A percentile compares a stretch with the other conserved stretches of the same genome.
Evolutionary conservation across 306 rosid species (phyloP).

Genomic region (Quercus cerris): DNA sequence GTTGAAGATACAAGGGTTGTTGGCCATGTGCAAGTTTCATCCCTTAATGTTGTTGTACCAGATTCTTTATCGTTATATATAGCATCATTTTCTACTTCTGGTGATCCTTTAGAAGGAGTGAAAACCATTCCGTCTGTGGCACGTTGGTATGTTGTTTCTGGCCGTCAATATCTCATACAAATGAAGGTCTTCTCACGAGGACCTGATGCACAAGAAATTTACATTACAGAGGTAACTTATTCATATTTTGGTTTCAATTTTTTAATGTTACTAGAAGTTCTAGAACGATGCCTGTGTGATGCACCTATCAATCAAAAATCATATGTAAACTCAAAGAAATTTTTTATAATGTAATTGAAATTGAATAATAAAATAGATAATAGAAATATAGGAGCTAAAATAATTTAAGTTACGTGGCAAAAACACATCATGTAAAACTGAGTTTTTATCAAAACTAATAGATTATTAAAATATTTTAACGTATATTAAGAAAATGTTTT

Average conservation of each 20-base stretch:
- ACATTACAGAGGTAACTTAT: slow-evolving; percentile 70
- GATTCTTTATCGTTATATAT: slow-evolving; percentile 56
- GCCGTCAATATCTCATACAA: slow-evolving; percentile 78
- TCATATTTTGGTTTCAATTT: slow-evolving; percentile 17
- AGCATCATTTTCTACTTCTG: slow-evolving; percentile 53
- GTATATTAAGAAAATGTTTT: no score
- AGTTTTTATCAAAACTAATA: no score
- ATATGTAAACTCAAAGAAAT: no score
- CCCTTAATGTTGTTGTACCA: slow-evolving; percentile 79
- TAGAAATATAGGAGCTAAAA: no score
- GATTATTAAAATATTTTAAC: no score
- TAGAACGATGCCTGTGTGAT: no score
- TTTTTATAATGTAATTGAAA: no score
- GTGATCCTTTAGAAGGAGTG: slow-evolving; percentile 54
- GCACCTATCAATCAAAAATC: no score
- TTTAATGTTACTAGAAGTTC: neutral
- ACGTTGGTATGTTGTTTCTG: slow-evolving; percentile 72
- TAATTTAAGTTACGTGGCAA: no score
- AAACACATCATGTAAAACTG: no score
- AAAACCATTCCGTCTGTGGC: slow-evolving; percentile 42
- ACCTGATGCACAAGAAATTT: slow-evolving; percentile 71
- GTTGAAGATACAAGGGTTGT: slow-evolving; percentile 91
- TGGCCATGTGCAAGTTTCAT: slow-evolving; percentile 79
- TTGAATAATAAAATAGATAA: no score
- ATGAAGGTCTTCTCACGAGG: slow-evolving; percentile 72